phyloP scores from a whole-genome alignment of 1,139 yeast genomes.

The Pichia sp. region DNA sequence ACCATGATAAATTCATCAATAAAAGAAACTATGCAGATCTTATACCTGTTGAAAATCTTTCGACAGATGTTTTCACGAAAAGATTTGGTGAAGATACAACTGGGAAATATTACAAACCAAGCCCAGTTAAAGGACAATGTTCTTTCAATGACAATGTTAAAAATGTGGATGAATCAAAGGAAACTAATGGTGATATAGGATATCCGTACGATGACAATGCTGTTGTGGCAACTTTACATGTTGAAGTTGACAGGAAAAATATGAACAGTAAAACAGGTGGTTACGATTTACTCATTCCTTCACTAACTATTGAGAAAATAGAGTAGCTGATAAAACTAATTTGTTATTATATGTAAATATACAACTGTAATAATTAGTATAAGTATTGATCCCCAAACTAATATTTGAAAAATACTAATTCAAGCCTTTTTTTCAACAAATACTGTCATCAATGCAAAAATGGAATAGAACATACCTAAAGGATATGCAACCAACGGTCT shows the following conservation, averaged over 20 bases:
- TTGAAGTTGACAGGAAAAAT: conserved; percentile 55
- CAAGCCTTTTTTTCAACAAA: conserved; percentile 36
- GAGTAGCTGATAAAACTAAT: neutral
- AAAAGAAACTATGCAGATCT: conserved; percentile 70
- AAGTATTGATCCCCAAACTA: neutral
- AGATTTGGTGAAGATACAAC: conserved; percentile 6
- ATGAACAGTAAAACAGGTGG: conserved; percentile 49
- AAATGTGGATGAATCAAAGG: conserved; percentile 1
- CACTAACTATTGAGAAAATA: conserved; percentile 30
- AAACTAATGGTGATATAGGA: conserved; percentile 25
- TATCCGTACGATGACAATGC: conserved; percentile 54
- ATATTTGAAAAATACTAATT: neutral
- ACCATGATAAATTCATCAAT: conserved; percentile 58
- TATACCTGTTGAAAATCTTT: conserved; percentile 35
- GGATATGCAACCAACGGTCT: conserved; percentile 93
- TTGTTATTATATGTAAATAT: no score
- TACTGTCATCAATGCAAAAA: conserved; percentile 93
- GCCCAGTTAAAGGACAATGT: conserved; percentile 3
- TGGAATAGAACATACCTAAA: conserved; percentile 80
- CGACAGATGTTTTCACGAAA: conserved; percentile 7
- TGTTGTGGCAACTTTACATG: conserved; percentile 62
- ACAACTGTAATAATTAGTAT: no score
- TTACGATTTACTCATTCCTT: conserved; percentile 69
- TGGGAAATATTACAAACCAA: conserved; percentile 14
- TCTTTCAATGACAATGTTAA: neutral